Conservation (phyloP, 352 stramenopile genomes). For the Pythium oligandrum region DNA sequence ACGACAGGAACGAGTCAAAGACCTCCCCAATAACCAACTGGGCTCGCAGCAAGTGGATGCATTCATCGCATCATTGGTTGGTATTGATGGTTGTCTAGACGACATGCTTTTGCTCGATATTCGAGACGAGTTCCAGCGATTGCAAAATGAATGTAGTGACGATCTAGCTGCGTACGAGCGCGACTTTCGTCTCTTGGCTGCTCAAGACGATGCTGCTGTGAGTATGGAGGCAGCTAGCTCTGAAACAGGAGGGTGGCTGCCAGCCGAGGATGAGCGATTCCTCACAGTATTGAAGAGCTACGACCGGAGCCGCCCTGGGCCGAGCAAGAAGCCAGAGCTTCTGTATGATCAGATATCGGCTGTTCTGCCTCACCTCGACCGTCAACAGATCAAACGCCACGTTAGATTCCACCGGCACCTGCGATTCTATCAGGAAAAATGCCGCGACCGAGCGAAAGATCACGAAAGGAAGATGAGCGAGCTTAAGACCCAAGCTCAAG, state of each 20-base stretch:
- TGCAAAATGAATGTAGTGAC: constrained; percentile 17
- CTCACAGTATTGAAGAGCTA: constrained; percentile 45
- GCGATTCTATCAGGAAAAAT: constrained; percentile 53
- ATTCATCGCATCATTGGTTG: constrained; percentile 11
- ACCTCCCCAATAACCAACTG: background rate
- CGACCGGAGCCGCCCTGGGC: constrained; percentile 22
- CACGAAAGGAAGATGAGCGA: constrained; percentile 33
- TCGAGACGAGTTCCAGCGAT: constrained; percentile 21
- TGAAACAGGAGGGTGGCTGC: constrained; percentile 38
- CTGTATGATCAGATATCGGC: constrained; percentile 56
- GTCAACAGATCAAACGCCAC: constrained; percentile 43
- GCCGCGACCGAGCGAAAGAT: constrained; percentile 36
- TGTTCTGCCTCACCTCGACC: constrained; percentile 31
- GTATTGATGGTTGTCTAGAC: constrained; percentile 19
- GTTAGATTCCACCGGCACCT: constrained; percentile 56
- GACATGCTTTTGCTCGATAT: constrained; percentile 51
- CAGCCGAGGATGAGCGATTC: constrained; percentile 56
- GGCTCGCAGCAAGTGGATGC: background rate
- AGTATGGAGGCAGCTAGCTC: constrained; percentile 28
- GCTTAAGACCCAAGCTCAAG: constrained; percentile 19
- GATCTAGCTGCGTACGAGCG: constrained; percentile 33
- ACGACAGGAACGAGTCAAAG: background rate
- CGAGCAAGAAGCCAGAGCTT: constrained; percentile 38
- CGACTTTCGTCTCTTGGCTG: constrained; percentile 33
- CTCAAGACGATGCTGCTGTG: constrained; percentile 24